Evolutionary conservation across 192 early-diverging fungal genomes (phyloP), one percentile per base, ranked within the genome.

Genomic region (Backusella macrospora): DNA sequence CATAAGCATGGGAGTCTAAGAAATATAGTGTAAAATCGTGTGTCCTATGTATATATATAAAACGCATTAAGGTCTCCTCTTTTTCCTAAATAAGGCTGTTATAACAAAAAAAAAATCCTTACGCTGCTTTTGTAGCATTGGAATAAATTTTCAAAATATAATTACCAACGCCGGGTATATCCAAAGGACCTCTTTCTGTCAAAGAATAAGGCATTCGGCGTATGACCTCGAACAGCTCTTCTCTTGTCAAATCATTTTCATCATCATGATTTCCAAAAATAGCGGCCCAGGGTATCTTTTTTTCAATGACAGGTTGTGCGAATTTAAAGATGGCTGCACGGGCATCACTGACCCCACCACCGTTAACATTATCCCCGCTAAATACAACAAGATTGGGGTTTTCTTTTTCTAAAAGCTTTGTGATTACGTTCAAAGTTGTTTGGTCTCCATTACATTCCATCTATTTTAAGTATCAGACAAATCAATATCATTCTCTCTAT

Each of bases 241-340:
- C 83, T 1, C 81, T 73, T 0, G 81, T 75, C 13, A 85, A 71
- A 66, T 85, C 83, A 16, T 76, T 76, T 46, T 82, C 75, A 45
- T 85, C 83, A 59, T 85, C 83, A 21, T 82, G 80, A 39, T 85
- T 82, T 18, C 83, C 83, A 73, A 85, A 85, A 37, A 82, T 68
- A 29, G 79, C 80, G 18, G 78, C 81, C 83, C 79, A 71, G 14
- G 23, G 37, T 45, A 43, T 48, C 42, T n/a, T 21, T 14, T 26
- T 45, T 48, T 46, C 40, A 16, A 77, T 72, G 4, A 77, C 71
- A 38, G 76, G 71, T 34, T 72, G 37, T 37, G 70, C 49, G 18
- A 72, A 72, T 18, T 77, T 77, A 37, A 77, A 72, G 29, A 49
- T 67, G 9, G 76, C 76, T 21, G 76, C 64, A 47, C 76, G 52